Percentiles rank a stretch among this genome's conserved stretches.
Conservation (phyloP, 73 alveolate species). For the Stentor roeselii region DNA sequence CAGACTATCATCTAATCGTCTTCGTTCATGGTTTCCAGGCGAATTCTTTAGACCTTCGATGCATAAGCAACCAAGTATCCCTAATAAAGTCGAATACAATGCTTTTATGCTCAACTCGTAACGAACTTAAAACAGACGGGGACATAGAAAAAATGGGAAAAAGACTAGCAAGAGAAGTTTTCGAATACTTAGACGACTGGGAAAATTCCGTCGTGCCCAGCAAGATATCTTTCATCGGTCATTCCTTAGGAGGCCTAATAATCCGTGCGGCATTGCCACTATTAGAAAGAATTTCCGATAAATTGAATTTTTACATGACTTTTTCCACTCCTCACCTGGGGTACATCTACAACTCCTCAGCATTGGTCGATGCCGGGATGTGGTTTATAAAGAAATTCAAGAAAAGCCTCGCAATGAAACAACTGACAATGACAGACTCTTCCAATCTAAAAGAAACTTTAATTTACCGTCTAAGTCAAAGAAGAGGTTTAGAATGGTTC, state of each 20-base stretch:
- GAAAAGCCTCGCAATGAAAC: constrained; percentile 77
- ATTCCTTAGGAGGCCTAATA: constrained; percentile 97
- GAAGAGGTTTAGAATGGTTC: constrained; percentile 86
- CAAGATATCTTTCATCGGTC: constrained; percentile 95
- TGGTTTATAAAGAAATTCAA: constrained; percentile 96
- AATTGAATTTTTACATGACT: constrained; percentile 84
- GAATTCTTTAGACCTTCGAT: constrained; percentile 87
- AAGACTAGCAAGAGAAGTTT: constrained; percentile 89
- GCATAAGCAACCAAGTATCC: constrained; percentile 78
- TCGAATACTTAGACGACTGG: constrained; percentile 51
- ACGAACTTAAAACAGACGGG: constrained; percentile 96
- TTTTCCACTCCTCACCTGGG: constrained; percentile 97
- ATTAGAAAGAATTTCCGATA: constrained; percentile 75
- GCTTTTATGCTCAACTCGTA: constrained; percentile 72
- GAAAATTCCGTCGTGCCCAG: too few relatives aligned
- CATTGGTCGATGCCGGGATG: constrained; percentile 81
- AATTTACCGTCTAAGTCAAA: constrained; percentile 82
- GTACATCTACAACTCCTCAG: constrained; percentile 67
- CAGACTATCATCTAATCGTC: constrained; percentile 80
- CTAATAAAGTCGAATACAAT: constrained; percentile 88
- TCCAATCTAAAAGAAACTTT: constrained; percentile 84
- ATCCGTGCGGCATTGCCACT: constrained; percentile 80
- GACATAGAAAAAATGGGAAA: constrained; percentile 92
- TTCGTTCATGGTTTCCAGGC: constrained; percentile 97
- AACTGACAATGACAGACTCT: constrained; percentile 90